Base-by-base conservation (phyloP, 2,329 filamentous ascomycete genomes). In the Colletotrichum costaricense region DNA sequence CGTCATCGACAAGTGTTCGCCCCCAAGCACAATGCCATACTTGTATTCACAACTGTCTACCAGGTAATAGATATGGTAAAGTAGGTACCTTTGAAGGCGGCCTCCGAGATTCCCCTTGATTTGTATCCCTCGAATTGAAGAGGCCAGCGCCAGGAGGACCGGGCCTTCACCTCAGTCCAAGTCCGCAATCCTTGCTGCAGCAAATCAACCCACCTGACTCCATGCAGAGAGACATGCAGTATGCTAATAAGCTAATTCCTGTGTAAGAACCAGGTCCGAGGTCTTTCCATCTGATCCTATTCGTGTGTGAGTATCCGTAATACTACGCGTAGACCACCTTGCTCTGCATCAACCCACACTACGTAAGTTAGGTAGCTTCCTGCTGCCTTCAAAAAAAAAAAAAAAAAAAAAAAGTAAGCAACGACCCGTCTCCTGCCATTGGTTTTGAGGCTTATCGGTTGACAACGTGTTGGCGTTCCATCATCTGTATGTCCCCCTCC, bases 121-220 rank as follows among this genome's bases (percentile, higher is more conserved):
- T 14, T 59, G 42, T 59, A 33, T 58, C 28, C 33, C n/a, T 42
- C 28, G 46, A 55, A 52, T 55, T 63, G 65, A 66, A 58, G 63
- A n/a, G 14, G 4, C 24, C 38, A 33, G 65, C 42, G 64, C 57
- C 52, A 69, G 64, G 65, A 58, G 58, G 58, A 69, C 65, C 58
- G 58, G 65, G 28, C 58, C 58, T 64, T 63, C 65, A 69, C 42
- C n/a, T 66, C 52, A 64, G 67, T 42, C 42, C 42, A n/a, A 24
- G 35, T 54, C 42, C 30, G 6, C n/a, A 24, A 72, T 72, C 55
- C 66, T 73, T 65, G 66, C 12, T 62, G 57, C 57, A 52, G 49
- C 57, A 63, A 57, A 28, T 30, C 62, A 63, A 60, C 55, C 54
- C 60, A 35, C 42, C 67, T 69, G 60, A 70, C 55, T 28, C 35